These are phyloP conservation scores for Mycena venus DNA, from an alignment of 768 basidiomycete genomes.

Conservation along the genomic window DNA sequence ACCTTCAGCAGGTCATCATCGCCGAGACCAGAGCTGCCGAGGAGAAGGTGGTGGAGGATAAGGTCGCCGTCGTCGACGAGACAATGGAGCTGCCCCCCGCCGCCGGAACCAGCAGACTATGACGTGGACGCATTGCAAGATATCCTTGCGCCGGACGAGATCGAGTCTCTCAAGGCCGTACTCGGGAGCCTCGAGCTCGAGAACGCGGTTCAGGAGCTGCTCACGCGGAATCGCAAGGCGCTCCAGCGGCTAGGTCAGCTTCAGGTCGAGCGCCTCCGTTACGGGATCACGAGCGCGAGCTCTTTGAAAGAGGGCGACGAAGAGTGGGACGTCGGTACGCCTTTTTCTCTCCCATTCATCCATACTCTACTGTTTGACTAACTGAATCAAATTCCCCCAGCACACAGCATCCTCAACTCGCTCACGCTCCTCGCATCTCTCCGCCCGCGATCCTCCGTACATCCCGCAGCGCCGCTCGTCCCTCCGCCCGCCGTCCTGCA, in stretches of 20 bases:
- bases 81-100: not conserved
- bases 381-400: constrained; percentile 51
- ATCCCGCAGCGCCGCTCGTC: constrained; percentile 59
- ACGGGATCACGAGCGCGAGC: constrained; percentile 55
- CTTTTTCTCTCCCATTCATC: constrained; percentile 17
- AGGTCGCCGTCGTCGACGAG: not conserved
- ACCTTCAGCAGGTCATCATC: constrained; percentile 21
- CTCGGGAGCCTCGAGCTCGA: constrained; percentile 76
- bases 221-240: constrained; percentile 75
- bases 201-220: constrained; percentile 74
- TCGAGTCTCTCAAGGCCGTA: constrained; percentile 68
- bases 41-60: not conserved
- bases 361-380: no score
- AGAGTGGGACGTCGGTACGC: constrained; percentile 86
- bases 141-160: constrained; percentile 65
- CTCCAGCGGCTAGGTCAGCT: constrained; percentile 74
- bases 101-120: constrained; percentile 35
- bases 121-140: constrained; percentile 62
- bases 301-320: constrained; percentile 76
- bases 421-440: constrained; percentile 77
- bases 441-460: constrained; percentile 70
- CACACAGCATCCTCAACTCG: constrained; percentile 80
- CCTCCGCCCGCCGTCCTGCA: constrained; percentile 78
- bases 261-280: constrained; percentile 68
- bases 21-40: not conserved